phyloP scores from a whole-genome alignment of 305 asterid species.

The Nicotiana rustica region DNA sequence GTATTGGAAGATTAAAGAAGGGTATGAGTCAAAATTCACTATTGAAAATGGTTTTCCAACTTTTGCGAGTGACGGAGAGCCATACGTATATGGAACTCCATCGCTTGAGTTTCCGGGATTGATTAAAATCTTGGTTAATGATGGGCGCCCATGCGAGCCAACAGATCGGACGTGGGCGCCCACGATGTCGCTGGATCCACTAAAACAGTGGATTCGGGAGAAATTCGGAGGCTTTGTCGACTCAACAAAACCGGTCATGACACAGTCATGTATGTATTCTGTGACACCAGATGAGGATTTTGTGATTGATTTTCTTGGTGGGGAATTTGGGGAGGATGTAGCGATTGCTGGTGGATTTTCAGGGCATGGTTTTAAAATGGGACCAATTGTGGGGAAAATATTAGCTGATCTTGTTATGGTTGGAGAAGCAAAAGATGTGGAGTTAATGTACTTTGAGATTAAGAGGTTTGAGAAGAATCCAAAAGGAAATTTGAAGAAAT shows the following conservation, averaged over 20 bases:
- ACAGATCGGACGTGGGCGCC: slow-evolving; percentile 69
- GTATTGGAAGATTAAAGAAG: slow-evolving; percentile 80
- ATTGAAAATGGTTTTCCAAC: slow-evolving; percentile 71
- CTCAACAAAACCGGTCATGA: slow-evolving; percentile 52
- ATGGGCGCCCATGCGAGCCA: slow-evolving; percentile 77
- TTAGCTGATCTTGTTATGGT: slow-evolving; percentile 64
- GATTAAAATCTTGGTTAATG: slow-evolving; percentile 64
- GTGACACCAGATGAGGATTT: slow-evolving; percentile 92
- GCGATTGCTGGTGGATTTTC: slow-evolving; percentile 92
- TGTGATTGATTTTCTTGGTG: slow-evolving; percentile 87
- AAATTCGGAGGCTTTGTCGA: slow-evolving; percentile 63
- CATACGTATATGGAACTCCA: slow-evolving; percentile 88
- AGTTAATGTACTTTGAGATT: slow-evolving; percentile 54
- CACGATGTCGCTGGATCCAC: slow-evolving; percentile 32
- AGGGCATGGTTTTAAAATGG: slow-evolving; percentile 97
- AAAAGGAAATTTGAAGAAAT: slow-evolving; percentile 64
- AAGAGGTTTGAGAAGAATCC: slow-evolving; percentile 63
- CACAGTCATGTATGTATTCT: slow-evolving; percentile 89
- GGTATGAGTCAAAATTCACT: slow-evolving; percentile 68
- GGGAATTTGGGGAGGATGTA: slow-evolving; percentile 69
- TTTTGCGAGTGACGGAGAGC: slow-evolving; percentile 79
- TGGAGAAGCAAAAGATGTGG: slow-evolving; percentile 58
- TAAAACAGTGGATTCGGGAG: slow-evolving; percentile 59
- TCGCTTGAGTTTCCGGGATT: slow-evolving; percentile 83
- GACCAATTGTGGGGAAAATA: slow-evolving; percentile 79